Evolutionary conservation across 495 filamentous ascomycete species (phyloP).

Genomic region (Tuber magnatum): DNA sequence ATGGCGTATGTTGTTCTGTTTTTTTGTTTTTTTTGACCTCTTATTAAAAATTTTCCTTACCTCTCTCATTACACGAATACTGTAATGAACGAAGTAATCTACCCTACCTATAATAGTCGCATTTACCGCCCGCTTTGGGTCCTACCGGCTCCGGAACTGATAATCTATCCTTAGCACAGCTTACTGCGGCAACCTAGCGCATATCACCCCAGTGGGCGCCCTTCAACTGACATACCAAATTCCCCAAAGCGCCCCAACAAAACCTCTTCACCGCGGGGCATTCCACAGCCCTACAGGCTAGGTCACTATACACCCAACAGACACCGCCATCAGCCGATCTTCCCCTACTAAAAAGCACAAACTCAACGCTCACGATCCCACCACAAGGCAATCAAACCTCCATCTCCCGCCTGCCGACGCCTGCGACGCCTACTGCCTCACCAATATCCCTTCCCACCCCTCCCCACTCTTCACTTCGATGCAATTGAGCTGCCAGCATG

Average conservation of each 20-base stretch:
- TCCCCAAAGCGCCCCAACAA: neutral
- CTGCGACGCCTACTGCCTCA: neutral
- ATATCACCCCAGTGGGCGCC: neutral
- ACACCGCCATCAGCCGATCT: neutral
- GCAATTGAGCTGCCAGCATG: neutral
- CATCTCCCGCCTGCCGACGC: neutral
- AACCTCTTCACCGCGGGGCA: neutral
- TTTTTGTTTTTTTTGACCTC: neutral
- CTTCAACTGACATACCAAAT: neutral
- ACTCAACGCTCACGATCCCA: neutral
- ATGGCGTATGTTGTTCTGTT: neutral
- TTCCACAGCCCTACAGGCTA: neutral
- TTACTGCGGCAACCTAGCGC: too few species aligned
- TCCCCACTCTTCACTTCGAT: neutral
- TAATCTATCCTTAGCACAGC: neutral
- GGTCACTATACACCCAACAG: neutral
- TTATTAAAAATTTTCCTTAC: neutral
- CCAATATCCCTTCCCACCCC: too few species aligned
- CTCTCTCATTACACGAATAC: neutral
- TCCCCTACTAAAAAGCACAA: neutral
- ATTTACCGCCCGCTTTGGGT: neutral
- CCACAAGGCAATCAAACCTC: neutral
- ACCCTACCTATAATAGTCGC: neutral
- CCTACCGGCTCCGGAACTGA: neutral
- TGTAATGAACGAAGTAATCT: neutral